phyloP scores from a whole-genome alignment of 2,329 filamentous ascomycete genomes.

The Exserohilum rostratum region DNA sequence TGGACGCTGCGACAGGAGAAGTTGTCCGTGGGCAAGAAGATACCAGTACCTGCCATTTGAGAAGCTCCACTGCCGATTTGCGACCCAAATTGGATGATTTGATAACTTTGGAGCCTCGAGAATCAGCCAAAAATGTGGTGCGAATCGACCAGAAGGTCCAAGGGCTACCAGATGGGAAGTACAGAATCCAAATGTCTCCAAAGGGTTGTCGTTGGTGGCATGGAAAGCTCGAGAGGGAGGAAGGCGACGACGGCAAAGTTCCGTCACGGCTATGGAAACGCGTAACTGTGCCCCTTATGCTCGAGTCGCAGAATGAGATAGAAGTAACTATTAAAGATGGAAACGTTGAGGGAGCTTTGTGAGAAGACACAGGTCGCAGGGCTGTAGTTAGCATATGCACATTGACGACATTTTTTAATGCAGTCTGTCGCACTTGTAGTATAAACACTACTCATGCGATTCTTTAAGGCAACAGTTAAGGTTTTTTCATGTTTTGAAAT shows the following conservation, averaged over 20 bases:
- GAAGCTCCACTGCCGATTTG: not conserved
- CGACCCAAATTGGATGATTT: not conserved
- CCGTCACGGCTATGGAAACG: not conserved
- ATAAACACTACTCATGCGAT: not conserved
- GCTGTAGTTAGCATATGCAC: not conserved
- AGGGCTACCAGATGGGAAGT: not conserved
- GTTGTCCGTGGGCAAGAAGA: not conserved
- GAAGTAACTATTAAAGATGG: not conserved
- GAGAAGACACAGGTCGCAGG: not conserved
- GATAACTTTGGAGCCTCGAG: not conserved
- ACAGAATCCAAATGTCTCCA: not conserved
- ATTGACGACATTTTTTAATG: slow-evolving; percentile 3
- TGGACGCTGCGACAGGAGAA: not conserved
- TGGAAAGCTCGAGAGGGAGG: not conserved
- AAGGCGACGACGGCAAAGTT: slow-evolving; percentile 1
- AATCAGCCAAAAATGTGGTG: not conserved
- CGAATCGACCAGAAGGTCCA: not conserved
- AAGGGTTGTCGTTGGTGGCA: slow-evolving; percentile 6
- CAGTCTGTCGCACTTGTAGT: not conserved
- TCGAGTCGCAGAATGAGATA: slow-evolving; percentile 2
- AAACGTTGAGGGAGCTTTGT: not conserved
- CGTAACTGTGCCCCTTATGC: slow-evolving; percentile 1
- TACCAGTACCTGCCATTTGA: not conserved
- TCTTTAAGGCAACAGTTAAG: no score
- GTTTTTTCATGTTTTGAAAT: not conserved